A percentile compares a stretch with the other conserved stretches of the same genome.
Evolutionary conservation across 2,329 filamentous ascomycete species (phyloP).

Genomic region (Tolypocladium tropicale): DNA sequence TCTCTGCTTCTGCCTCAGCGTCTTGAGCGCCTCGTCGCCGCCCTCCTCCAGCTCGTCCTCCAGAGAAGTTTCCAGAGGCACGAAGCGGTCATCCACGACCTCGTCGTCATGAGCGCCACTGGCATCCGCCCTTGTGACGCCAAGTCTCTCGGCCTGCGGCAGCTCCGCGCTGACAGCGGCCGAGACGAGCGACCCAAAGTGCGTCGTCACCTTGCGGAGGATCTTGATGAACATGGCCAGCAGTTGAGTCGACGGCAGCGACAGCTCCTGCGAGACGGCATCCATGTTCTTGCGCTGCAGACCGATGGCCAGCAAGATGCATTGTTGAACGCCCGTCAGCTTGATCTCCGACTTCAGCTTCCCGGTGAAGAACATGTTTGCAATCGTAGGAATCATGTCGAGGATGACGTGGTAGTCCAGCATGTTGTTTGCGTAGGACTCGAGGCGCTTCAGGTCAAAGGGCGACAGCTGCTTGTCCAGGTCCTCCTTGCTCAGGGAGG

Average conservation of each 20-base stretch:
- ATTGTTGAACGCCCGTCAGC: constrained; percentile 73
- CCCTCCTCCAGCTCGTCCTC: constrained; percentile 79
- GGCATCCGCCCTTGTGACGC: constrained; percentile 48
- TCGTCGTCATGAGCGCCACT: constrained; percentile 61
- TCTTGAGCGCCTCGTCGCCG: constrained; percentile 62
- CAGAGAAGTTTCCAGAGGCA: constrained; percentile 59
- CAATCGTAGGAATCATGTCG: constrained; percentile 77
- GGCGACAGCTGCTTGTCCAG: constrained; percentile 74
- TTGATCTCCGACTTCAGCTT: constrained; percentile 57
- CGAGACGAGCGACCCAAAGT: constrained; percentile 68
- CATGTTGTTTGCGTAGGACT: constrained; percentile 93
- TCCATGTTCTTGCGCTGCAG: constrained; percentile 85
- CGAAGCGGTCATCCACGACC: constrained; percentile 53
- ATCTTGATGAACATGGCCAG: constrained; percentile 98
- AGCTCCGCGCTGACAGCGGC: constrained; percentile 60
- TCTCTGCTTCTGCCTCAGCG: constrained; percentile 68
- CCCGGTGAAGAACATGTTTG: constrained; percentile 76
- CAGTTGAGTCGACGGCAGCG: constrained; percentile 64
- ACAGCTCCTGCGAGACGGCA: constrained; percentile 67
- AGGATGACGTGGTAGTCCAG: constrained; percentile 96
- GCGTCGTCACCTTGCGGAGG: constrained; percentile 71
- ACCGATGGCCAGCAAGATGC: constrained; percentile 81
- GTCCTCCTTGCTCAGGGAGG: constrained; percentile 58
- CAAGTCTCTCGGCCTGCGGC: constrained; percentile 45
- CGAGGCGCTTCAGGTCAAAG: constrained; percentile 89